Evolutionary conservation across 129 eudicot species (phyloP).

Genomic region (Flaveria robusta): DNA sequence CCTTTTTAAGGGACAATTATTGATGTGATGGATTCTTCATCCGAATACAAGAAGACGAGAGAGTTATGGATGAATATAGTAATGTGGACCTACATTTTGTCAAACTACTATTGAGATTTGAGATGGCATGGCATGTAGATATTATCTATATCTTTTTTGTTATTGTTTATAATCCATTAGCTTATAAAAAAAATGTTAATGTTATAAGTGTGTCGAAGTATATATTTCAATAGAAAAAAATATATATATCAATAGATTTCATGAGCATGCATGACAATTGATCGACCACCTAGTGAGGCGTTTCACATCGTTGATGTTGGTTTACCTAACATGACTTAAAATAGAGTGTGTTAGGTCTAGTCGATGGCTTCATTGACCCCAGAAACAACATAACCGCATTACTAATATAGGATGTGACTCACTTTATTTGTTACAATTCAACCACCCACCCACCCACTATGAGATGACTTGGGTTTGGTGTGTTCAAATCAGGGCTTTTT

Average conservation of each 20-base stretch:
- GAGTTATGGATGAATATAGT: slow-evolving; percentile 6
- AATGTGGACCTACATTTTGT: slow-evolving; percentile 25
- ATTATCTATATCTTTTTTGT: neutral
- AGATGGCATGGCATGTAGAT: neutral
- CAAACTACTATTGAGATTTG: neutral
- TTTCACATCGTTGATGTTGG: slow-evolving; percentile 27
- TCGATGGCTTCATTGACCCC: neutral
- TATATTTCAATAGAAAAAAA: too few species aligned
- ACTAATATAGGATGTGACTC: slow-evolving; percentile 8
- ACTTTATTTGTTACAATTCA: slow-evolving; percentile 33
- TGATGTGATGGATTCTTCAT: slow-evolving; percentile 2
- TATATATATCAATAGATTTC: too few species aligned
- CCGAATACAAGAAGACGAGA: slow-evolving; percentile 19
- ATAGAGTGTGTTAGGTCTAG: slow-evolving; percentile 27
- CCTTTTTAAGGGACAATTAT: neutral
- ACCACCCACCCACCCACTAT: slow-evolving; percentile 33
- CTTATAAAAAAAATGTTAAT: neutral
- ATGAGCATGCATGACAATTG: neutral
- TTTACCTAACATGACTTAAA: slow-evolving; percentile 36
- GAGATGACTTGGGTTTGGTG: slow-evolving; percentile 13
- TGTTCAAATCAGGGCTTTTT: neutral
- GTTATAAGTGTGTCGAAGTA: neutral
- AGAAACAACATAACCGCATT: slow-evolving; percentile 25
- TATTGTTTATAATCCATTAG: neutral
- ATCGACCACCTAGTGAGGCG: slow-evolving; percentile 14